phyloP scores from a whole-genome alignment of 768 basidiomycete species.

The Collybia mongolica region DNA sequence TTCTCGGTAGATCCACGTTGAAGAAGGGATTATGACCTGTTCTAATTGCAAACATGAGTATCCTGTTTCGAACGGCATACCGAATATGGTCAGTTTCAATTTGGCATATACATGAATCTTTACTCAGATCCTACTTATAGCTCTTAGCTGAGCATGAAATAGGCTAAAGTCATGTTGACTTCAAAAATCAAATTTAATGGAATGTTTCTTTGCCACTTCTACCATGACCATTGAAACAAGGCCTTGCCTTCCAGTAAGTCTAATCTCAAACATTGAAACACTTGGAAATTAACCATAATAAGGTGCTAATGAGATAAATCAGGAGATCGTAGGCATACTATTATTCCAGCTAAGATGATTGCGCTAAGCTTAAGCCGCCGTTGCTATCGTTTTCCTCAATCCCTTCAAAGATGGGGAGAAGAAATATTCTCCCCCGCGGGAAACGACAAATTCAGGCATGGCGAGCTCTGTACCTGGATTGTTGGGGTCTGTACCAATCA shows the following conservation, averaged over 20 bases:
- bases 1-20: conserved; percentile 75
- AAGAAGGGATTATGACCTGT: conserved; percentile 92
- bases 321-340: not conserved
- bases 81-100: conserved; percentile 80
- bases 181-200: not conserved
- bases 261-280: too few species aligned
- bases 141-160: conserved; percentile 93
- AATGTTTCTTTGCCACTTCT: not conserved
- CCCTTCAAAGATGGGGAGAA: conserved; percentile 49
- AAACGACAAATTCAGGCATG: conserved; percentile 37
- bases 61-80: conserved; percentile 90
- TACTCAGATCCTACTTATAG: conserved; percentile 34
- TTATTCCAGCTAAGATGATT: not conserved
- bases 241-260: not conserved
- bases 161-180: conserved; percentile 35
- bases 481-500: conserved; percentile 33
- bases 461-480: conserved; percentile 23
- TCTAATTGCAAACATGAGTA: conserved; percentile 90
- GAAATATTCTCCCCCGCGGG: conserved; percentile 54
- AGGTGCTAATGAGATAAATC: not conserved
- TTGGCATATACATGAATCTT: not conserved
- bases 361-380: conserved; percentile 1
- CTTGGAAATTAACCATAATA: not conserved
- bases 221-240: not conserved
- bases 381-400: conserved; percentile 33